Evolutionary conservation across 805 yeast species (phyloP), one percentile per base, ranked within the genome.

Genomic region (Candida nanaspora): DNA sequence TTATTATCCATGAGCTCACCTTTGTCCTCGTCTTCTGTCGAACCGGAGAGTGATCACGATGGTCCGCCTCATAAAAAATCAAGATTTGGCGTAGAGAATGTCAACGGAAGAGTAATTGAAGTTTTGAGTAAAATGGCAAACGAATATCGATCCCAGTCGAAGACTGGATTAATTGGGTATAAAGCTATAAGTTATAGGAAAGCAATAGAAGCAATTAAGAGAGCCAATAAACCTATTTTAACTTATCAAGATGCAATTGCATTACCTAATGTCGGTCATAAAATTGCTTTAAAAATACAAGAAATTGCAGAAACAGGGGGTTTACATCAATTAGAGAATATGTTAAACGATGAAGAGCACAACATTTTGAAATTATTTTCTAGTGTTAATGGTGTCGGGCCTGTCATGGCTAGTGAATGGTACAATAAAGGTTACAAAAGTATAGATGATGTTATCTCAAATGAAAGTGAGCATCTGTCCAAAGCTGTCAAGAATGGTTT

Each of bases 361-460:
- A 41, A 49, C 13, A 46, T 57, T 3, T 38, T 71, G 27, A 50
- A 53, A 18, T 40, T 52, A 33, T 65, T 77, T 34, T 54, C 59
- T 32, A 58, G 64, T 1, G 65, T 77, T 3, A 65, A 69, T 47
- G 79, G 80, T 1, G 77, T 77, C 8, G 82, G 81, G 0, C 57
- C 63, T 4, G 48, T 40, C 6, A 53, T 57, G 3, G 75, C 80
- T 0, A 46, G 53, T 21, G 50, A 57, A 37, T 67, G 76, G 65
- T 61, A 65, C 36, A 44, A 57, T 6, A 57, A 62, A 41, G 71
- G 74, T 3, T 49, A 68, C 14, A 59, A 68, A 1, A 43, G 68
- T 13, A 66, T 70, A 1, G 76, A 71, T 33, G 53, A 70, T 6
- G 32, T 49, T 4, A 29, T 53, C 11, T 44, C 62, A 25, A 45